These are phyloP conservation scores for Penicillium antarcticum DNA, from an alignment of 495 filamentous ascomycete species.

Conservation along the genomic window DNA sequence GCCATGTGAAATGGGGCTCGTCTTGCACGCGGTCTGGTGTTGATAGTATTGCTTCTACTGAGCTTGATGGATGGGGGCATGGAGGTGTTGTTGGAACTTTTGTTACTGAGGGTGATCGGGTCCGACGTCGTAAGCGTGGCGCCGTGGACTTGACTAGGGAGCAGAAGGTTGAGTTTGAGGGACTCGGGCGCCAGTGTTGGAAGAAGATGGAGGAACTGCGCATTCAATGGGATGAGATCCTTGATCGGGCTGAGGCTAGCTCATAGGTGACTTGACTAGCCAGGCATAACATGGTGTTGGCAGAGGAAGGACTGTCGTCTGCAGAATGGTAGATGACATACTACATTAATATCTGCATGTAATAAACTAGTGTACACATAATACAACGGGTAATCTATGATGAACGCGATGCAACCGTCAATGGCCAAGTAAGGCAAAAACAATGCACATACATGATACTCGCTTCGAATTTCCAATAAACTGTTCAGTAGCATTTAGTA, in stretches of 20 bases:
- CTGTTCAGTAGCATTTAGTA: too few species aligned
- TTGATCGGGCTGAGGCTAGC: slow-evolving; percentile 39
- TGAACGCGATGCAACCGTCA: too few species aligned
- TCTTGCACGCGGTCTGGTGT: slow-evolving; percentile 55
- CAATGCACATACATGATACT: too few species aligned
- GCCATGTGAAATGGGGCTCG: slow-evolving; percentile 82
- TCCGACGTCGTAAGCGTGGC: slow-evolving; percentile 52
- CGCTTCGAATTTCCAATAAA: too few species aligned
- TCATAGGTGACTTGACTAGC: background rate
- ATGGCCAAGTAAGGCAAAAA: too few species aligned
- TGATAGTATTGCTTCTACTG: slow-evolving; percentile 62
- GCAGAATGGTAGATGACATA: background rate
- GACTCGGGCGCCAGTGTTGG: slow-evolving; percentile 71
- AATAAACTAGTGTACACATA: background rate
- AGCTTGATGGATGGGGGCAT: slow-evolving; percentile 83
- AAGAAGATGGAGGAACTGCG: slow-evolving; percentile 80
- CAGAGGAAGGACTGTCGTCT: background rate
- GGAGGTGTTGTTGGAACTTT: slow-evolving; percentile 60
- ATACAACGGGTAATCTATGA: too few species aligned
- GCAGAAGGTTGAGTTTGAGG: slow-evolving; percentile 67
- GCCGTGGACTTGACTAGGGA: slow-evolving; percentile 60
- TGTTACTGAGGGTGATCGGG: slow-evolving; percentile 43
- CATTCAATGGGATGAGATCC: slow-evolving; percentile 66
- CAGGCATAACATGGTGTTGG: background rate
- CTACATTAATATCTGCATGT: background rate